phyloP scores from a whole-genome alignment of 169 alveolate species.

The Besnoitia besnoiti region DNA sequence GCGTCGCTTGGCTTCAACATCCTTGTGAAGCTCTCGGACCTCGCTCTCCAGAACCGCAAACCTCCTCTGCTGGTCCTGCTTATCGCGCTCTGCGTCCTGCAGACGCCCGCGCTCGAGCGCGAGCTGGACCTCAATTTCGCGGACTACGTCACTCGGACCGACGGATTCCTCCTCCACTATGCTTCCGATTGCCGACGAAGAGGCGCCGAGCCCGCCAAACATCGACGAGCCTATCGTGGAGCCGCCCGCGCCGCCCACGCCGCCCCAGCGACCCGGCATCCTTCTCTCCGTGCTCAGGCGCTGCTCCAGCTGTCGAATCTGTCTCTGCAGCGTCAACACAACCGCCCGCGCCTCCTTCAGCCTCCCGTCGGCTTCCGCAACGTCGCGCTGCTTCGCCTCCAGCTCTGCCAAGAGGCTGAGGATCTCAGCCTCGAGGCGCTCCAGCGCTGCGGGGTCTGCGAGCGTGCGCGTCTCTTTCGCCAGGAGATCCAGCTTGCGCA shows the following conservation, averaged over 20 bases:
- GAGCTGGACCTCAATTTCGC: neutral
- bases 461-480: neutral
- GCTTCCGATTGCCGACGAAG: neutral
- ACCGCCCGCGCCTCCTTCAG: constrained; percentile 7
- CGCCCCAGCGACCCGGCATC: neutral
- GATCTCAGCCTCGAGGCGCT: constrained; percentile 26
- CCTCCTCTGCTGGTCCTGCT: neutral
- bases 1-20: neutral
- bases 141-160: neutral
- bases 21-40: neutral
- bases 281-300: neutral
- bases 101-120: neutral
- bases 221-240: neutral
- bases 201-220: neutral
- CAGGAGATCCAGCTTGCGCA: constrained; percentile 1
- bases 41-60: neutral
- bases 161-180: neutral
- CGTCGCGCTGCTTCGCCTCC: constrained; percentile 13
- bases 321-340: neutral
- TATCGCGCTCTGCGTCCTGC: neutral
- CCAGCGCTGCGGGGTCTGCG: neutral
- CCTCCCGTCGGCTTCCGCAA: neutral
- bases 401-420: neutral
- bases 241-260: constrained; percentile 6
- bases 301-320: neutral